Base-by-base conservation (phyloP, 2,329 filamentous ascomycete species). In the Scytalidium sp. region DNA sequence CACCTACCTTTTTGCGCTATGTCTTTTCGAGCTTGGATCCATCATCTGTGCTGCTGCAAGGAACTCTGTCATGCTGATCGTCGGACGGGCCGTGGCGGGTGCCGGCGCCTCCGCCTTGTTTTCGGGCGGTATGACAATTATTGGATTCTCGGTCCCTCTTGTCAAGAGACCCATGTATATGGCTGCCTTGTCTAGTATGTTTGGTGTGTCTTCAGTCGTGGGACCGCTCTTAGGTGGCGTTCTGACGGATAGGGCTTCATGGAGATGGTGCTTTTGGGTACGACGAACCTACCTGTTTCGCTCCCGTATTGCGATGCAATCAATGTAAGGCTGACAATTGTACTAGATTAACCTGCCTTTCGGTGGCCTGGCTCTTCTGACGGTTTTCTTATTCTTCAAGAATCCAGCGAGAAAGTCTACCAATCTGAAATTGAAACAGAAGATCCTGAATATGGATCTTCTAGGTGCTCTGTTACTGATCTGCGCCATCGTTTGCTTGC, bases 401-500 rank as follows among this genome's bases (percentile, higher is more conserved):
- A 46, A 45, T 43, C 50, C 50, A 11, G 39, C 29, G 48, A 70
- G 66, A 19, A 56, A 66, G 1, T 67, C 67, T 2, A 59, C 57
- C 29, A 45, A 64, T 50, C 60, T 67, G 1, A 57, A 67, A 3
- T 54, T 71, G 11, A 50, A 57, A 6, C 68, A 73, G 54, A 74
- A 74, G 64, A 55, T 78, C 27, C 61, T 70, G 0, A 72, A 78
- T 55, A 72, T 80, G 56, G 77, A 80, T 55, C 65, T 73, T 3
- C 23, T 73, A 3, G 76, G 76, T 2, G 68, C 71, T 15, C 49
- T 67, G 3, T 61, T 80, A 41, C 64, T 80, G 32, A 74, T 80
- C 67, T 67, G 67, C 56, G 61, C 67, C 57, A 65, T 71, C 61
- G 60, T 78, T 56, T 62, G 64, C 58, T 65, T 74, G 46, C 64